Base-by-base conservation (phyloP, 2,329 filamentous ascomycete genomes). In the Fusarium solani-melongenae region DNA sequence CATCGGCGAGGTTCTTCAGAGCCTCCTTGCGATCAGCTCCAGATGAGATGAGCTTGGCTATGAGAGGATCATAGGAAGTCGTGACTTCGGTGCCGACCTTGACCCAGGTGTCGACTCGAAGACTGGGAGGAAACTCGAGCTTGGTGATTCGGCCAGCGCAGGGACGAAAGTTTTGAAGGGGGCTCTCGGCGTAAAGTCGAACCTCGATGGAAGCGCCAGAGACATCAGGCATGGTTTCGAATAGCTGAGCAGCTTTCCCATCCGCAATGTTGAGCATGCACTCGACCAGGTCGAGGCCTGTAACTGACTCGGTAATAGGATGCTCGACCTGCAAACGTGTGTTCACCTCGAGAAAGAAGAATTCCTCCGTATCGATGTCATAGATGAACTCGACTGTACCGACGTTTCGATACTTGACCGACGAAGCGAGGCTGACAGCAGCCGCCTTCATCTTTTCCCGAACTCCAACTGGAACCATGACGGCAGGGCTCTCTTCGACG, bases 21-120 rank as follows among this genome's bases (percentile, higher is more conserved):
- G 92, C 91, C 44, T 90, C 88, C 67, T 87, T 82, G 27, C 93
- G 86, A 51, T 87, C 86, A 1, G 84, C 83, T 0, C 89, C 92
- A 60, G 87, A 86, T 0, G 93, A 90, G 62, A 94, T 94, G 71
- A 94, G 84, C 78, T 95, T 94, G 2, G 92, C 90, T 57, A 95
- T 91, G 86, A 94, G 91, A 0, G 93, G 92, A 75, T 95, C 93
- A 79, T 94, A 95, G 72, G 93, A 90, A 5, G 91, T 90, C 0
- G 92, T 93, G 2, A 95, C 89, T 74, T 92, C 88, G 66, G 93
- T 92, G 7, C 92, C 92, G 33, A 88, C 84, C 24, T 90, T 86
- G 71, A 95, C 84, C 90, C 90, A 92, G 0, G 90, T 92, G 72
- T 93, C 91, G 29, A 93, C 85, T 6, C 91, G 85, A 27, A 86